Base-by-base conservation (phyloP, 1,284 basidiomycete genomes). In the Inonotus obliquus region DNA sequence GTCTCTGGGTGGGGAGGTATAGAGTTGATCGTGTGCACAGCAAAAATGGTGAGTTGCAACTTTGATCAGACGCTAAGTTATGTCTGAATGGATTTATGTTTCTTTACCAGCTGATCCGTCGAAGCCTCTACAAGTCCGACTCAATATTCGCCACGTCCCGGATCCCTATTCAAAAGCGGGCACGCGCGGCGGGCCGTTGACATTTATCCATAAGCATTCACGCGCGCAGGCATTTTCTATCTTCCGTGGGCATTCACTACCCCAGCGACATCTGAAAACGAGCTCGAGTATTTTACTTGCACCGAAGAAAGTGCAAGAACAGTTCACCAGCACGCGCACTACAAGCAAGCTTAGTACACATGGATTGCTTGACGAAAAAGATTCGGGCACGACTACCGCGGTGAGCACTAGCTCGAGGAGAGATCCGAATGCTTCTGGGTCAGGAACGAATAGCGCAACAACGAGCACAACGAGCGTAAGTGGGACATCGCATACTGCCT, bases 161-260 rank as follows among this genome's bases (percentile, higher is more conserved):
- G 83, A 82, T 66, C 79, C 80, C 0, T 78, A 75, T 63, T 74
- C 73, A 27, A 70, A 72, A 51, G 69, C 71, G 2, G 77, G 76
- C 52, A 76, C 70, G 10, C 74, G 72, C 14, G 79, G 79, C 48
- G 86, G 86, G 1, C 89, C 89, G 0, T 76, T 78, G 38, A 79
- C 82, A 23, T 84, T 87, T 60, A 82, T 92, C 45, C 89, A 92
- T 71, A 89, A 89, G 65, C 89, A 92, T 68, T 91, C 89, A 1
- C 83, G 85, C 60, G 86, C 86, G 3, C 72, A 82, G 32, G 89
- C 87, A 0, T 91, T 91, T 71, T 89, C 87, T 1, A 82, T 92
- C 61, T 86, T 86, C 71, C 82, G 88, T 53, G 80, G 81, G 53
- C 84, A 87, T 69, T 76, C 73, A 38, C 68, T 81, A 59, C 59